Base-by-base conservation (phyloP, 1,139 yeast genomes). In the Blastobotrys buckinghamii region DNA sequence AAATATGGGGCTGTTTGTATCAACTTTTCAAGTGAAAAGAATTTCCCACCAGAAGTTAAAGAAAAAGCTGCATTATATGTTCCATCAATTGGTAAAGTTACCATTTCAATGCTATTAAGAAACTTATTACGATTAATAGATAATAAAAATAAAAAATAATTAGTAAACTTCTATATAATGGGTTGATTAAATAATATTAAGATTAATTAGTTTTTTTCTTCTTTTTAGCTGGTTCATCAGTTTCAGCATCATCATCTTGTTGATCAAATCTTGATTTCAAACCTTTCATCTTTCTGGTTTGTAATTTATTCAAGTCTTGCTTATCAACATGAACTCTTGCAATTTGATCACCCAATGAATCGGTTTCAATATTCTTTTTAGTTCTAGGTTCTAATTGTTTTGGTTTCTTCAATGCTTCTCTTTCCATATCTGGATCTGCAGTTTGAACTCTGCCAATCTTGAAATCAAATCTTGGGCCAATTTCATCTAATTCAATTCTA, bases 211-310 rank as follows among this genome's bases (percentile, higher is more conserved):
- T 52, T 52, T 51, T 56, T 12, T 35, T 33, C 13, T 46, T 44
- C 24, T 45, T 55, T 27, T 57, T 63, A 13, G 49, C 59, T 12
- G 54, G 66, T 12, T 56, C 64, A 9, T 53, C 71, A 7, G 50
- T 63, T 7, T 71, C 78, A 47, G 72, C 79, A 26, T 77, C 84
- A 37, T 75, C 84, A n/a, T 67, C 71, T 15, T 66, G 70, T 68
- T 88, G 96, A 64, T 47, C 96, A 59, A 75, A 89, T 66, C 77
- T 82, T 50, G 88, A 75, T 73, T 94, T 94, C 64, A 92, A 77
- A 65, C 98, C 99, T 77, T 94, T 94, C 96, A 92, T 87, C 80
- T 92, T 92, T 73, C 98, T 82, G 12, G 98, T 90, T 71, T 92
- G 98, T 66, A 92, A 71, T 67, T 83, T 84, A 64, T 79, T 76